Evolutionary conservation across 2,329 filamentous ascomycete species (phyloP).

Genomic region (Hirsutella thompsonii): DNA sequence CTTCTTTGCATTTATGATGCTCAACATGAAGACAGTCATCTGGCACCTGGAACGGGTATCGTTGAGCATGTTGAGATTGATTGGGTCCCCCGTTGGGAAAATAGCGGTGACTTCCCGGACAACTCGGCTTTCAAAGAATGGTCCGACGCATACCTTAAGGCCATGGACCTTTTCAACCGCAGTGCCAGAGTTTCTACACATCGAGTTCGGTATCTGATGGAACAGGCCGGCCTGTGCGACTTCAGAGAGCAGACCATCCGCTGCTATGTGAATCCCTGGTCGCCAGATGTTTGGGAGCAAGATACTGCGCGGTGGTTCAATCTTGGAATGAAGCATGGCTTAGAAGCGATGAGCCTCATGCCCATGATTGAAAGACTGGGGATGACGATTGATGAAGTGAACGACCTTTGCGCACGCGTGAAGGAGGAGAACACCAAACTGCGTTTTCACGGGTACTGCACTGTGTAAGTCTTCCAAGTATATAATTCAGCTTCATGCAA

Average conservation of each 20-base stretch:
- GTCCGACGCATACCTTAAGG: slow-evolving; percentile 54
- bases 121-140: slow-evolving; percentile 51
- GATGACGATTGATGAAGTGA: slow-evolving; percentile 44
- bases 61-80: slow-evolving; percentile 89
- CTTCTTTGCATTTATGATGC: too few relatives aligned
- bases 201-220: slow-evolving; percentile 45
- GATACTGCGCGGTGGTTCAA: slow-evolving; percentile 76
- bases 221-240: slow-evolving; percentile 65
- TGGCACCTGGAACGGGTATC: slow-evolving; percentile 61
- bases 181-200: slow-evolving; percentile 46
- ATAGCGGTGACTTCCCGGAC: slow-evolving; percentile 47
- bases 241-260: slow-evolving; percentile 57
- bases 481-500: too few relatives aligned
- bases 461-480: slow-evolving; percentile 45
- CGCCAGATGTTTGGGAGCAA: slow-evolving; percentile 47
- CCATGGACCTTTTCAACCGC: slow-evolving; percentile 51
- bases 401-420: slow-evolving; percentile 47
- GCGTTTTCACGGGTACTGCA: slow-evolving; percentile 60
- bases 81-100: slow-evolving; percentile 60
- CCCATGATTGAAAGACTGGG: slow-evolving; percentile 48
- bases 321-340: slow-evolving; percentile 57
- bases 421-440: slow-evolving; percentile 57
- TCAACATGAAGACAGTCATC: slow-evolving; percentile 53
- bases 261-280: slow-evolving; percentile 66
- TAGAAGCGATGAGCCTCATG: slow-evolving; percentile 60